Evolutionary conservation across 306 rosid species (phyloP).

Genomic region (Hippophae tibetana): DNA sequence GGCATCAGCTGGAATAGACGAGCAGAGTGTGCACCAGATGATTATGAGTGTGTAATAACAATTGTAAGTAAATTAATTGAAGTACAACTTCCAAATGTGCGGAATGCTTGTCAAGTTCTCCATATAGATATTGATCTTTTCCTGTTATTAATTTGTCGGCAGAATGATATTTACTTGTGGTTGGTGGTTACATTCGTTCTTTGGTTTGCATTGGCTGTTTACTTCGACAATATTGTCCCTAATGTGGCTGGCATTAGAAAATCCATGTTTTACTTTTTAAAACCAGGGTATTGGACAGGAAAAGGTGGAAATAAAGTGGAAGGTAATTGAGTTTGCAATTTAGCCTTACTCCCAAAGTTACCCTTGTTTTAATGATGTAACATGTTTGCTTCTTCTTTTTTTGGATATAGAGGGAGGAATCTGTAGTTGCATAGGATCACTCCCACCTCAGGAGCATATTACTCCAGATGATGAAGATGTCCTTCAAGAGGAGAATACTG

Average conservation of each 20-base stretch:
- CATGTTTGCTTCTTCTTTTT: constrained; percentile 14
- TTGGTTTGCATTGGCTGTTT: constrained; percentile 79
- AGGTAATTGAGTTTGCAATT: constrained; percentile 37
- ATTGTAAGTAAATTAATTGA: constrained; percentile 39
- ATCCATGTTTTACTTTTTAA: constrained; percentile 57
- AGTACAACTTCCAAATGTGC: neutral
- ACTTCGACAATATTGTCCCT: constrained; percentile 79
- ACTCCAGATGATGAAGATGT: constrained; percentile 83
- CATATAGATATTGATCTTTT: constrained; percentile 4
- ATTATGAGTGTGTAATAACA: constrained; percentile 44
- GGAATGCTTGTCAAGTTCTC: neutral
- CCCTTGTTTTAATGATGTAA: constrained; percentile 12
- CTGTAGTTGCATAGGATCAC: constrained; percentile 56
- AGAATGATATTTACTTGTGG: constrained; percentile 69
- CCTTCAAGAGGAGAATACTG: constrained; percentile 63
- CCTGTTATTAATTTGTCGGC: constrained; percentile 16
- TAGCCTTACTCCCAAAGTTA: constrained; percentile 9
- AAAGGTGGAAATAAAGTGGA: constrained; percentile 57
- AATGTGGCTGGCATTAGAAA: constrained; percentile 83
- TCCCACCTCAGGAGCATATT: constrained; percentile 33
- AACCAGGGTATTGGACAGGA: constrained; percentile 69
- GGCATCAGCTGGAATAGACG: constrained; percentile 79
- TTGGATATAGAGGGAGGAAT: constrained; percentile 55
- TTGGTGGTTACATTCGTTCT: constrained; percentile 53
- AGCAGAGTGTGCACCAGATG: constrained; percentile 34